Evolutionary conservation across 768 basidiomycete species (phyloP), one percentile per base, ranked within the genome.

Genomic region (Trametes cingulata): DNA sequence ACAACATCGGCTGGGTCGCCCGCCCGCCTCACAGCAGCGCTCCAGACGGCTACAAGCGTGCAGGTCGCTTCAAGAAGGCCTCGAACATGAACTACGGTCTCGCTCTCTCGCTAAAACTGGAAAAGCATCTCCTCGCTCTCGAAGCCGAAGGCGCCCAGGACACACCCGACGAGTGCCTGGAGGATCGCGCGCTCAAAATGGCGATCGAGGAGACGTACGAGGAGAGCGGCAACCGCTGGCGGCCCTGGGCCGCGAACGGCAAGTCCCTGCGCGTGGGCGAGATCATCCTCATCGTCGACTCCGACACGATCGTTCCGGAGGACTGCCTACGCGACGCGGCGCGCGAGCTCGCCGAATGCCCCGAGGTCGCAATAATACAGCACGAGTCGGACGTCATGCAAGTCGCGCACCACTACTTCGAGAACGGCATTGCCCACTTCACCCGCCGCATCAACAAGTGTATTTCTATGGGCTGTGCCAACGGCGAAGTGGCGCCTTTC

Each of bases 351-450:
- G 78, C 84, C 17, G 87, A 89, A 73, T 87, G 87, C 63, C 91
- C 90, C 0, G 87, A 93, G 39, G 85, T 94, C 25, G 91, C 85
- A 1, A 93, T 96, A 75, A 88, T 96, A 52, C 93, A 95, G 68
- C 93, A 96, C 70, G 90, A 90, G 67, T 92, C 90, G 84, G 90
- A 92, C 67, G 92, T 95, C 65, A 92, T 94, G 87, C 91, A 95
- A 72, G 91, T 93, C 56, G 91, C 87, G 0, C 79, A 89, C 71
- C 88, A 93, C 72, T 95, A 90, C 75, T 95, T 95, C 68, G 93
- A 96, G 71, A 93, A 94, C 65, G 91, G 90, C 12, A 87, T 95
- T 58, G 85, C 93, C 12, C 87, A 88, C 73, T 95, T 96, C 74
- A 95, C 93, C 0, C 84, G 86, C 20, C 82, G 91, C 35, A 92